phyloP scores from a whole-genome alignment of 306 rosid genomes.

The Canavalia gladiata region DNA sequence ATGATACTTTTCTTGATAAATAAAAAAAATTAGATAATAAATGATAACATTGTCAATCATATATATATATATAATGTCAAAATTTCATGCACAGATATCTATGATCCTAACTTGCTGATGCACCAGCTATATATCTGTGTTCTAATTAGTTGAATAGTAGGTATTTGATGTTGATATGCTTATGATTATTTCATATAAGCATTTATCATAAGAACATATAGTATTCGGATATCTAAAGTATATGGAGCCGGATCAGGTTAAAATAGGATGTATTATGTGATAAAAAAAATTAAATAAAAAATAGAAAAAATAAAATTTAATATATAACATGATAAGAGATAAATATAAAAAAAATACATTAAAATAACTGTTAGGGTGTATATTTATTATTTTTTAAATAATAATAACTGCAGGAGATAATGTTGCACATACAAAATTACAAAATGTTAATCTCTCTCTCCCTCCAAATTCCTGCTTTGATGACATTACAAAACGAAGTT shows the following conservation, averaged over 20 bases:
- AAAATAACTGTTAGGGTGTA: too few species aligned
- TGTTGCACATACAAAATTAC: neutral
- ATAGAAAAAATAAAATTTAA: too few species aligned
- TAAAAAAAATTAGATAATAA: neutral
- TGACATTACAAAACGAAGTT: too few species aligned
- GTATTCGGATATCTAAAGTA: neutral
- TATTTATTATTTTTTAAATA: too few species aligned
- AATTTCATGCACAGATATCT: neutral
- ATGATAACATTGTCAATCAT: neutral
- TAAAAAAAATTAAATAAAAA: too few species aligned
- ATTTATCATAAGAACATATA: neutral
- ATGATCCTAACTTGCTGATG: neutral
- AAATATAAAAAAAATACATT: too few species aligned
- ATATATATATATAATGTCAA: neutral
- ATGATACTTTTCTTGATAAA: neutral
- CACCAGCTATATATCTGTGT: neutral
- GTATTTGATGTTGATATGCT: neutral
- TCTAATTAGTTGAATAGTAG: neutral
- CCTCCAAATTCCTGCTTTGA: too few species aligned
- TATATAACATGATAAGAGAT: too few species aligned
- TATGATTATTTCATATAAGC: neutral
- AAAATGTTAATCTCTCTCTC: neutral
- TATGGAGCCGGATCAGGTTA: neutral
- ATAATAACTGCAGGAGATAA: neutral
- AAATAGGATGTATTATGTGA: too few species aligned